Evolutionary conservation across 129 eudicot species (phyloP).

Genomic region (Chrysanthemum seticuspe): DNA sequence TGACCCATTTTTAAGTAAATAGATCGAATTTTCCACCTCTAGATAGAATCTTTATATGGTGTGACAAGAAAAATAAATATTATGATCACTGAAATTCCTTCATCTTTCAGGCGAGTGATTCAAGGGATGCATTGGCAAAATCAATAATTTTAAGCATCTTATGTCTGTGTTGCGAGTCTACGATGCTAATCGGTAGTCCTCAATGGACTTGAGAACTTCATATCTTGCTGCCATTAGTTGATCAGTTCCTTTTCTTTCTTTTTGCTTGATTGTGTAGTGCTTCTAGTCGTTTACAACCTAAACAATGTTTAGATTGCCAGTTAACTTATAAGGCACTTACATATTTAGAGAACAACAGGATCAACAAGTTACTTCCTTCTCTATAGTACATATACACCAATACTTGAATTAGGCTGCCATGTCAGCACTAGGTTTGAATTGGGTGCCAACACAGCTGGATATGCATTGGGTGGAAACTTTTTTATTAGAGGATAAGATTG

Average conservation of each 20-base stretch:
- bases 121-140: slow-evolving; percentile 95
- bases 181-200: neutral
- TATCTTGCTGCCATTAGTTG: neutral
- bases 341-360: neutral
- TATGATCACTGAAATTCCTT: slow-evolving; percentile 12
- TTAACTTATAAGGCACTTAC: neutral
- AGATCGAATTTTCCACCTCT: too few relatives aligned
- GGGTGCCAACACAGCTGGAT: neutral
- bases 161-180: neutral
- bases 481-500: neutral
- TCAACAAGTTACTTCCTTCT: neutral
- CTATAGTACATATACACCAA: too few relatives aligned
- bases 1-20: too few relatives aligned
- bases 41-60: neutral
- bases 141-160: slow-evolving; percentile 22
- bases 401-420: slow-evolving; percentile 1
- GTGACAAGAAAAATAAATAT: neutral
- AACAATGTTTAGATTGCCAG: neutral
- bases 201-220: neutral
- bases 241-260: neutral
- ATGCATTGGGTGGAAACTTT: neutral
- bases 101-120: slow-evolving; percentile 64
- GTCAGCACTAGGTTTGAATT: neutral
- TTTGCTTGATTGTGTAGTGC: neutral
- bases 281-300: neutral